Conservation (phyloP, 768 basidiomycete genomes). For the Lentinula boryana region DNA sequence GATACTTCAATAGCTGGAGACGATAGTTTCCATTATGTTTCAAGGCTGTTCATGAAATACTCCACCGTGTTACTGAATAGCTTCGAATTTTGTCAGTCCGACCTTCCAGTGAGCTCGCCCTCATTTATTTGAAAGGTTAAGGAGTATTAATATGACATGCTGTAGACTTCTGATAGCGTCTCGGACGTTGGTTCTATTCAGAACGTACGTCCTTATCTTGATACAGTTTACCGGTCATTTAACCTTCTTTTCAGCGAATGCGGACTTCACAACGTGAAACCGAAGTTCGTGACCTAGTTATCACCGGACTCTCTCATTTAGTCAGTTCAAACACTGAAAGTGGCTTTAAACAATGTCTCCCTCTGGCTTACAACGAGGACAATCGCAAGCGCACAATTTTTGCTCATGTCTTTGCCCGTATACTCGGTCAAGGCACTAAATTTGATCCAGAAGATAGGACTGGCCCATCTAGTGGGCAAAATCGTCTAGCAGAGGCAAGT, state of each 20-base stretch:
- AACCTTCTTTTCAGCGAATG: constrained; percentile 27
- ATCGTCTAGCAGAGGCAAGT: constrained; percentile 55
- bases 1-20: constrained; percentile 51
- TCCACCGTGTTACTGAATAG: constrained; percentile 59
- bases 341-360: constrained; percentile 84
- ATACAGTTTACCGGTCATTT: neutral
- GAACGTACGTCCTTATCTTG: constrained; percentile 25
- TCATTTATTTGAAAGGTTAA: neutral
- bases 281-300: constrained; percentile 69
- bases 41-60: constrained; percentile 77
- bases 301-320: constrained; percentile 75
- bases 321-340: constrained; percentile 82
- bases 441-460: constrained; percentile 59
- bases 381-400: constrained; percentile 70
- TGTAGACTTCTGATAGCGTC: constrained; percentile 39
- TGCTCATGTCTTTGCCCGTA: constrained; percentile 77
- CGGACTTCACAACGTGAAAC: constrained; percentile 44
- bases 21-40: constrained; percentile 63
- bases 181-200: constrained; percentile 45
- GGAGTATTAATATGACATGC: neutral
- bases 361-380: constrained; percentile 72
- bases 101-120: constrained; percentile 30
- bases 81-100: constrained; percentile 46
- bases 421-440: constrained; percentile 73
- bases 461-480: constrained; percentile 38